Evolutionary conservation across 2,329 filamentous ascomycete genomes (phyloP).

Genomic region (Monosporascus ibericus): DNA sequence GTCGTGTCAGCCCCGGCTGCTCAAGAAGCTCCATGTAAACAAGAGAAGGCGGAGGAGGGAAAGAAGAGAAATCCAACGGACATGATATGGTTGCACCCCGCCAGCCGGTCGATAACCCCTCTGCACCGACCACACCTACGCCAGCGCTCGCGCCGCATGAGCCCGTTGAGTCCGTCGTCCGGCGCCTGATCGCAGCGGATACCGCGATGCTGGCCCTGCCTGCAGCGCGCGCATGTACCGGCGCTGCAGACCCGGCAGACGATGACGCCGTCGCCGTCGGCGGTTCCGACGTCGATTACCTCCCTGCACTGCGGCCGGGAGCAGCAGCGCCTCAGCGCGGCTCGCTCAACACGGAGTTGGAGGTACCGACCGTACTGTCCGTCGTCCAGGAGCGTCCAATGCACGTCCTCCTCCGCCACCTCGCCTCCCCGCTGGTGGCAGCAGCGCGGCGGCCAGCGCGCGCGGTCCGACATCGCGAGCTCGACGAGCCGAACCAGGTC

Average conservation of each 20-base stretch:
- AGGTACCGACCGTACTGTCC: too few relatives aligned
- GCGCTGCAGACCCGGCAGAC: too few relatives aligned
- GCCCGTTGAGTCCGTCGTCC: neutral
- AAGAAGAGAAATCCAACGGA: neutral
- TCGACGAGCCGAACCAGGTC: neutral
- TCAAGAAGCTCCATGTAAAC: neutral
- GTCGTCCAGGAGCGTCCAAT: too few relatives aligned
- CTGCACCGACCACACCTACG: neutral
- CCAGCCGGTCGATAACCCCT: neutral
- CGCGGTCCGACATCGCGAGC: neutral
- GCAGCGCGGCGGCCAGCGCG: neutral
- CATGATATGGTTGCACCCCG: neutral
- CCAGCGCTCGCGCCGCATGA: neutral
- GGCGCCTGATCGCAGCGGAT: too few relatives aligned
- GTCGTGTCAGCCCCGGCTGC: too few relatives aligned
- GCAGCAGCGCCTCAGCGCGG: too few relatives aligned
- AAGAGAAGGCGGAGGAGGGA: neutral
- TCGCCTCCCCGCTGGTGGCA: neutral
- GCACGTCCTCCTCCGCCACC: neutral
- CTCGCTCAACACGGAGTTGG: too few relatives aligned
- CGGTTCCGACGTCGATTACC: too few relatives aligned
- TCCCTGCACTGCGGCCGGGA: too few relatives aligned
- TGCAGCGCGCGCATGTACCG: too few relatives aligned
- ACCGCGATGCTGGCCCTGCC: neutral
- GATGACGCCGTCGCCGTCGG: too few relatives aligned